Percentiles rank a stretch among this genome's conserved stretches.
Conservation (phyloP, 768 basidiomycete genomes). For the Hypholoma sublateritium region DNA sequence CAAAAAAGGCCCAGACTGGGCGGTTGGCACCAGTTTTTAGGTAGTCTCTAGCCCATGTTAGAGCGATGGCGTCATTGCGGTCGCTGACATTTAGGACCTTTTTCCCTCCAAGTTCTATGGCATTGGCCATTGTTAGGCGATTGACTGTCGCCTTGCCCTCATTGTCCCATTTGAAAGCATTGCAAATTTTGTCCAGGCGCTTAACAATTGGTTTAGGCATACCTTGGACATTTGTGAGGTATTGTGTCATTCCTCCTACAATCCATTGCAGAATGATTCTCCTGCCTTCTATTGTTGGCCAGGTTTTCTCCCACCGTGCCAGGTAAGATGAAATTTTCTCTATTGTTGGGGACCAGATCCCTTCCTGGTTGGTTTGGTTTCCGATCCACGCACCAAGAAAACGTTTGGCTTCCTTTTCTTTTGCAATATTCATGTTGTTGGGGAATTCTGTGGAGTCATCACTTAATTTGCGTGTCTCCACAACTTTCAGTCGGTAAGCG, state of each 20-base stretch:
- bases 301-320: slow-evolving; percentile 19
- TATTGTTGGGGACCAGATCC: slow-evolving; percentile 23
- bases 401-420: slow-evolving; percentile 25
- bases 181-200: slow-evolving; percentile 15
- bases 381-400: slow-evolving; percentile 34
- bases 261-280: slow-evolving; percentile 17
- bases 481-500: neutral
- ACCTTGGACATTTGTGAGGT: slow-evolving; percentile 31
- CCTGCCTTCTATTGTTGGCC: slow-evolving; percentile 28
- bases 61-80: slow-evolving; percentile 19
- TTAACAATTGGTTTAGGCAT: slow-evolving; percentile 30
- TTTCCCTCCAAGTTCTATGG: slow-evolving; percentile 16
- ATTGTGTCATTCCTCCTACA: slow-evolving; percentile 33
- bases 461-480: slow-evolving; percentile 9
- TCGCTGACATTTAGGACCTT: slow-evolving; percentile 17
- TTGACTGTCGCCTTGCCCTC: slow-evolving; percentile 13
- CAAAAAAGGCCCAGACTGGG: neutral
- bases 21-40: neutral
- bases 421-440: slow-evolving; percentile 20
- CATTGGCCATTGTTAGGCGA: slow-evolving; percentile 15
- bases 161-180: slow-evolving; percentile 27
- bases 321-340: slow-evolving; percentile 25
- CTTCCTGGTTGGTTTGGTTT: slow-evolving; percentile 19
- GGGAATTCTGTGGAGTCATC: slow-evolving; percentile 10
- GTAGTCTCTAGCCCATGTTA: neutral